Evolutionary conservation across 2,329 filamentous ascomycete species (phyloP).

Genomic region (Penicillium sclerotiorum): DNA sequence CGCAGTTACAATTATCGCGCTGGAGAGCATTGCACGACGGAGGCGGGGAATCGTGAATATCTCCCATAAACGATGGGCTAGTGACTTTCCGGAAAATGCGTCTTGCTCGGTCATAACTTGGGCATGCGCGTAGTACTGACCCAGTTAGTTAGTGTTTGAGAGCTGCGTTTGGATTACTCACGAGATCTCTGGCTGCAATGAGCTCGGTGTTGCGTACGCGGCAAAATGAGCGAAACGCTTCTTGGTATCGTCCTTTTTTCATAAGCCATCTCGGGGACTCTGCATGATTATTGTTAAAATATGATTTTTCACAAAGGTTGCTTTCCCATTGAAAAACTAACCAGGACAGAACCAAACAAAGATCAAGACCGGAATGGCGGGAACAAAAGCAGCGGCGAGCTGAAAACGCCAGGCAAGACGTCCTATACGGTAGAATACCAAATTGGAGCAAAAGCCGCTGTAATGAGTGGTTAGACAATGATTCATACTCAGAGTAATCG

Average conservation of each 20-base stretch:
- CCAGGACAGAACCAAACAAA: slow-evolving; percentile 32
- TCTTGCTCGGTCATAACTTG: slow-evolving; percentile 43
- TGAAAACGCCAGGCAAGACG: slow-evolving; percentile 24
- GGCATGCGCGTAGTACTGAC: slow-evolving; percentile 43
- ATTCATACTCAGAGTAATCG: background rate
- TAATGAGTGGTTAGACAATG: background rate
- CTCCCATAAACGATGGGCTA: slow-evolving; percentile 48
- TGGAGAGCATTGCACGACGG: slow-evolving; percentile 45
- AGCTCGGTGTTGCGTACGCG: slow-evolving; percentile 31
- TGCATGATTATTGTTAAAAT: slow-evolving; percentile 3
- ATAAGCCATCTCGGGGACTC: slow-evolving; percentile 37
- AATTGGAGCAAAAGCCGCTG: slow-evolving; percentile 45
- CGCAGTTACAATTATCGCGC: slow-evolving; percentile 35
- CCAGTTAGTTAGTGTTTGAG: background rate
- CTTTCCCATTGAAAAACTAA: background rate
- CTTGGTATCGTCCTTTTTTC: slow-evolving; percentile 28
- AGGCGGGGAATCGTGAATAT: slow-evolving; percentile 53
- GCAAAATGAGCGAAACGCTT: slow-evolving; percentile 32
- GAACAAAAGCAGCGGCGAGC: slow-evolving; percentile 42
- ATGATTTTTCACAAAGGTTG: too few relatives aligned
- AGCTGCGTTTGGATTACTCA: background rate
- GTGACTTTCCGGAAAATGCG: slow-evolving; percentile 23
- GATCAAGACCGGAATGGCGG: slow-evolving; percentile 45
- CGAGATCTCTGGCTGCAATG: slow-evolving; percentile 31
- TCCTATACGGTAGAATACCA: slow-evolving; percentile 25